Evolutionary conservation across 495 filamentous ascomycete genomes (phyloP).

Genomic region (Lasiosphaeris hirsuta): DNA sequence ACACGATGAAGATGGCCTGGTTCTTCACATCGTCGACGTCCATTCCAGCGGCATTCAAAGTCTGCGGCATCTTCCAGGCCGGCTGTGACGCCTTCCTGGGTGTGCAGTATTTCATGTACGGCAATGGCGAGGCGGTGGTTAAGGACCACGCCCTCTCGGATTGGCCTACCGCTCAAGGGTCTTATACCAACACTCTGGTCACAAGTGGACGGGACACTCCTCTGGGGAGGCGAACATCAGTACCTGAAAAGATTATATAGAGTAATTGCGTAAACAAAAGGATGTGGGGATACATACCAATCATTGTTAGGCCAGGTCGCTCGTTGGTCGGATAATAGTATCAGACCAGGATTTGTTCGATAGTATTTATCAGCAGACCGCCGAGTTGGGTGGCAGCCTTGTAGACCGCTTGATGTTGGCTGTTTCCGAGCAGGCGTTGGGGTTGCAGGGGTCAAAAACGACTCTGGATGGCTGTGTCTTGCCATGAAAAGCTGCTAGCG

Average conservation of each 20-base stretch:
- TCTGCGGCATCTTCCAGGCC: constrained; percentile 91
- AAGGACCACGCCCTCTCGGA: constrained; percentile 19
- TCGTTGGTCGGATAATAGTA: too few species aligned
- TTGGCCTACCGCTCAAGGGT: constrained; percentile 11
- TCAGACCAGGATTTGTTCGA: too few species aligned
- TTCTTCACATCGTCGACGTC: constrained; percentile 72
- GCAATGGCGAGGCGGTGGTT: constrained; percentile 45
- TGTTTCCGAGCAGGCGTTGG: not conserved
- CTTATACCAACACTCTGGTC: constrained; percentile 11
- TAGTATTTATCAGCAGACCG: not conserved
- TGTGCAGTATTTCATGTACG: constrained; percentile 81
- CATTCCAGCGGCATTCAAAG: constrained; percentile 84
- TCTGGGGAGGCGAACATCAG: constrained; percentile 35
- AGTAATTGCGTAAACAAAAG: not conserved
- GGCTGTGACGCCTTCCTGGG: constrained; percentile 79
- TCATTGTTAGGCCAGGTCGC: not conserved
- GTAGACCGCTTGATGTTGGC: not conserved
- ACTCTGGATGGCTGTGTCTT: constrained; percentile 13
- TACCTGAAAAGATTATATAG: constrained; percentile 34
- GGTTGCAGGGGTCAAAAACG: constrained; percentile 1
- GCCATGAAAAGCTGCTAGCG: constrained; percentile 21
- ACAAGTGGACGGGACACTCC: constrained; percentile 30
- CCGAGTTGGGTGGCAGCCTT: not conserved
- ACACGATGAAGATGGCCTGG: constrained; percentile 93
- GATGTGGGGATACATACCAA: constrained; percentile 1